Conservation (phyloP, 371 early-diverging fungal species). For the Massospora cicadina region DNA sequence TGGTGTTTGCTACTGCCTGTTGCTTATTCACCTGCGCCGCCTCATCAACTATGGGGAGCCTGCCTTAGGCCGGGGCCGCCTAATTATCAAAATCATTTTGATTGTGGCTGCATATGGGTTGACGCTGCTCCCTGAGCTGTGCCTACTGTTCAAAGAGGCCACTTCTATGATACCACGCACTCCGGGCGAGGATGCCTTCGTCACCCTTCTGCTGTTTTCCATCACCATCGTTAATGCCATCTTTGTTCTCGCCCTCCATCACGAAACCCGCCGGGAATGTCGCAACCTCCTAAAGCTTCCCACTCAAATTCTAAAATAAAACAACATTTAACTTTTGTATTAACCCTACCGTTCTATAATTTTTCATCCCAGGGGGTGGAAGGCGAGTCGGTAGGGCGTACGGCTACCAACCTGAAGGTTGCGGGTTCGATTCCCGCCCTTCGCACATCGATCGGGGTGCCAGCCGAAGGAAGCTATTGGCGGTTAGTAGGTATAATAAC, state of each 20-base stretch:
- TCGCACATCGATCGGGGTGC: too few relatives aligned
- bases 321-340: too few relatives aligned
- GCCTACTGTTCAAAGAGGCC: background rate
- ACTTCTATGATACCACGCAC: background rate
- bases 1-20: background rate
- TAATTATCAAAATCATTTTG: background rate
- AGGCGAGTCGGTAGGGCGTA: too few relatives aligned
- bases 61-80: background rate
- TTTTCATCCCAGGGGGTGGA: too few relatives aligned
- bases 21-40: background rate
- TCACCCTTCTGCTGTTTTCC: background rate
- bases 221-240: background rate
- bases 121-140: background rate
- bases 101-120: background rate
- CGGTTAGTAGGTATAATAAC: too few relatives aligned
- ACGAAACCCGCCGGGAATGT: background rate
- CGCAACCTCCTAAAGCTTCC: background rate
- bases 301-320: background rate
- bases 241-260: background rate
- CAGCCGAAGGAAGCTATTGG: too few relatives aligned
- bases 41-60: background rate
- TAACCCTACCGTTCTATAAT: too few relatives aligned
- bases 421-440: too few relatives aligned
- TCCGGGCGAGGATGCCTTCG: background rate
- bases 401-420: too few relatives aligned